These are phyloP conservation scores for Asterophora parasitica DNA, from an alignment of 768 basidiomycete genomes.

Conservation along the genomic window DNA sequence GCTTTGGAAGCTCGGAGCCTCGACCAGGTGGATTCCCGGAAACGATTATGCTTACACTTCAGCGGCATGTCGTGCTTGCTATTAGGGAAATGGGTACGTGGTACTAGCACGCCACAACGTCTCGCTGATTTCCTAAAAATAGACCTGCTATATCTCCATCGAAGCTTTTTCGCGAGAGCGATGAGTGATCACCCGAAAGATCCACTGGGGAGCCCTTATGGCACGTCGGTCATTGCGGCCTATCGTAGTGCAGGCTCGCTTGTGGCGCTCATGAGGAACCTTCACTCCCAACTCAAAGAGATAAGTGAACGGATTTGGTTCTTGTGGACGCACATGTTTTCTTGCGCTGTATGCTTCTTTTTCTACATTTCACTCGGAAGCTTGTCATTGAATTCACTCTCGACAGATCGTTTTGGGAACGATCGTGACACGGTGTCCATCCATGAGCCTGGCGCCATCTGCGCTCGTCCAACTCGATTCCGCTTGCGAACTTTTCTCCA, in stretches of 20 bases:
- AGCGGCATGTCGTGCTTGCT: slow-evolving; percentile 64
- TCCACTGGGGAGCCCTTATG: slow-evolving; percentile 67
- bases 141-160: slow-evolving; percentile 69
- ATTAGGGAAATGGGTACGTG: slow-evolving; percentile 65
- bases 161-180: slow-evolving; percentile 70
- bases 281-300: slow-evolving; percentile 60
- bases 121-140: slow-evolving; percentile 4
- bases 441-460: slow-evolving; percentile 73
- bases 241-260: slow-evolving; percentile 70
- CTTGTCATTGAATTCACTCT: background rate
- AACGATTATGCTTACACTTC: slow-evolving; percentile 50
- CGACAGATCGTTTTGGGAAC: slow-evolving; percentile 67
- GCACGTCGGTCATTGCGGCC: slow-evolving; percentile 68
- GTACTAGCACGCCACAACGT: background rate
- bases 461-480: slow-evolving; percentile 71
- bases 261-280: slow-evolving; percentile 64
- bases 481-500: slow-evolving; percentile 70
- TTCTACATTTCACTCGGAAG: slow-evolving; percentile 2
- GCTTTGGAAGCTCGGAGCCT: slow-evolving; percentile 54
- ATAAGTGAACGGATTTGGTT: slow-evolving; percentile 65
- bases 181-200: slow-evolving; percentile 72
- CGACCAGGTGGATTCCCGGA: slow-evolving; percentile 42
- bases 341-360: slow-evolving; percentile 49
- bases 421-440: slow-evolving; percentile 73
- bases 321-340: slow-evolving; percentile 59